Percentiles rank a stretch among this genome's conserved stretches.
These are phyloP conservation scores for Penicillium herquei DNA, from an alignment of 495 filamentous ascomycete genomes.

Conservation along the genomic window DNA sequence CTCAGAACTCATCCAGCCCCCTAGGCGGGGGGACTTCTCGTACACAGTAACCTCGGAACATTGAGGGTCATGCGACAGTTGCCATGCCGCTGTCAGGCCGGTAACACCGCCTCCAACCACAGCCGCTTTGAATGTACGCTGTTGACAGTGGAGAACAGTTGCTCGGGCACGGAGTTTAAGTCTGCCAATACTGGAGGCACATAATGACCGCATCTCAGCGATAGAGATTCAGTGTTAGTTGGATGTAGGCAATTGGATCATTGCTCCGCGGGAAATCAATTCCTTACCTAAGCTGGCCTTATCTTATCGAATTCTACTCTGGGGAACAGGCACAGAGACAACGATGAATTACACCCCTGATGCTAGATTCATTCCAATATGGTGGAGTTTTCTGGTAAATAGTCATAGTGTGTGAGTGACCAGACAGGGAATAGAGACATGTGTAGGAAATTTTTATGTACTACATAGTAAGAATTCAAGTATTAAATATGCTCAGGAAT, in stretches of 20 bases:
- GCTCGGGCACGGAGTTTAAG: conserved; percentile 15
- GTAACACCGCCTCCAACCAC: conserved; percentile 89
- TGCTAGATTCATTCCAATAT: too few species aligned
- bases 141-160: conserved; percentile 15
- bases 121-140: conserved; percentile 54
- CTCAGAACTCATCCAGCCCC: conserved; percentile 82
- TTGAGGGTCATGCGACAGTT: conserved; percentile 59
- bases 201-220: conserved; percentile 31
- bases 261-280: neutral
- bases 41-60: conserved; percentile 71
- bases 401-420: too few species aligned
- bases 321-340: too few species aligned
- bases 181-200: conserved; percentile 23
- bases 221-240: neutral
- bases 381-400: too few species aligned
- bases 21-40: conserved; percentile 65
- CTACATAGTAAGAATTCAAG: too few species aligned
- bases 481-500: too few species aligned
- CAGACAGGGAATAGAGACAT: too few species aligned
- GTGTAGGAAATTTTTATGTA: too few species aligned
- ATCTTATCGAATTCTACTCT: too few species aligned
- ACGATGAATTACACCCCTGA: too few species aligned
- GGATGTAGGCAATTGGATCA: neutral
- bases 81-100: conserved; percentile 78
- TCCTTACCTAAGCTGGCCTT: too few species aligned